These are phyloP conservation scores for Agrocybe pediades DNA, from an alignment of 768 basidiomycete genomes.

Conservation along the genomic window DNA sequence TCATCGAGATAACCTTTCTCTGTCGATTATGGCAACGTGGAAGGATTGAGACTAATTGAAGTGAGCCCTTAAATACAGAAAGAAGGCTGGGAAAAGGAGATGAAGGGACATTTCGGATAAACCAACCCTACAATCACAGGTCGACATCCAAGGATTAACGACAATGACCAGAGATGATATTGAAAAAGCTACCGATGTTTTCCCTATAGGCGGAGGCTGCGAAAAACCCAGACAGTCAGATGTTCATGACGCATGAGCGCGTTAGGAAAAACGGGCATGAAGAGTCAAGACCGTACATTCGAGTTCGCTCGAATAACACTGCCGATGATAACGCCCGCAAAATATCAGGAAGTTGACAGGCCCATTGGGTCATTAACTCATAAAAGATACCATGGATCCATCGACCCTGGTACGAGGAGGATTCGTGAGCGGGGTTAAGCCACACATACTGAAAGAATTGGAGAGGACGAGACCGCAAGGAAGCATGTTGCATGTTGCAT, in stretches of 20 bases:
- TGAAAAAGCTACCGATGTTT: not conserved
- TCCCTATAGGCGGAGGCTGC: not conserved
- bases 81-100: no score
- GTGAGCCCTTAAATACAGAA: no score
- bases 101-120: not conserved
- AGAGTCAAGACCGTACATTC: not conserved
- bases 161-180: not conserved
- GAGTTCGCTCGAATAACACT: not conserved
- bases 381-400: not conserved
- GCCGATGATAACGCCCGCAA: not conserved
- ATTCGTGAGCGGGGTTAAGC: no score
- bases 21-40: no score
- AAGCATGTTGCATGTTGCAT: constrained; percentile 1
- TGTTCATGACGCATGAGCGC: not conserved
- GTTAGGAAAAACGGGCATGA: not conserved
- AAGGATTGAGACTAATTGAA: no score
- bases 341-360: not conserved
- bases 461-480: not conserved
- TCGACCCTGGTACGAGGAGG: not conserved
- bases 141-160: not conserved
- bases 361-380: not conserved
- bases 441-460: not conserved
- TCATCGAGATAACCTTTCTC: no score
- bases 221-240: not conserved
- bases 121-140: not conserved